Percentiles rank a stretch among this genome's conserved stretches.
Evolutionary conservation across 1,284 basidiomycete species (phyloP).

Genomic region (Ganoderma lucidum): DNA sequence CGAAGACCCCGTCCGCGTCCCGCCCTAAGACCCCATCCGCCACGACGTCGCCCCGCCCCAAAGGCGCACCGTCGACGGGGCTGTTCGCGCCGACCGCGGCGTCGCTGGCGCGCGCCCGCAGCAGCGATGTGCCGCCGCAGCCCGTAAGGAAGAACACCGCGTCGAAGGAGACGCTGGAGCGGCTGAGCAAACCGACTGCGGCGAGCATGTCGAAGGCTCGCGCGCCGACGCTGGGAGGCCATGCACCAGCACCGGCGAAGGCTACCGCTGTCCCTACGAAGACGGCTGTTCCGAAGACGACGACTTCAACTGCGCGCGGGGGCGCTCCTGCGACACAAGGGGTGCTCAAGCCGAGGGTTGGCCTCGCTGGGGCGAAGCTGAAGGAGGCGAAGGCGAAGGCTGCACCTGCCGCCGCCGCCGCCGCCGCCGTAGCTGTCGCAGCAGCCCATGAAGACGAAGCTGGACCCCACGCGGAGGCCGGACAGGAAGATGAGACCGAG

Average conservation of each 20-base stretch:
- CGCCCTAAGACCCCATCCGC: constrained; percentile 54
- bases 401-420: constrained; percentile 30
- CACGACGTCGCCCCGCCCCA: constrained; percentile 36
- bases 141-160: constrained; percentile 59
- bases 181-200: constrained; percentile 79
- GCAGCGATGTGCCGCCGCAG: constrained; percentile 53
- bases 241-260: constrained; percentile 20
- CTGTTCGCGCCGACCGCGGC: constrained; percentile 82
- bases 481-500: constrained; percentile 15
- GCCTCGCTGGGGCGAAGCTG: constrained; percentile 25
- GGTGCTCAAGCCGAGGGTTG: constrained; percentile 29
- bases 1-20: constrained; percentile 55
- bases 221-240: constrained; percentile 31
- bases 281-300: not conserved
- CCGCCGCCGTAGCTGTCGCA: constrained; percentile 25
- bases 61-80: constrained; percentile 46
- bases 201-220: constrained; percentile 68
- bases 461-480: not conserved
- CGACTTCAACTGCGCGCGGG: constrained; percentile 31
- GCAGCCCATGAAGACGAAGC: constrained; percentile 27
- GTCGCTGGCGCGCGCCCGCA: constrained; percentile 72
- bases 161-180: constrained; percentile 57
- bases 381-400: constrained; percentile 30
- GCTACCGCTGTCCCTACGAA: constrained; percentile 24
- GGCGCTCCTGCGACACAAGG: constrained; percentile 37